phyloP scores from a whole-genome alignment of 179 eudicot species.

The Gypsophila paniculata region DNA sequence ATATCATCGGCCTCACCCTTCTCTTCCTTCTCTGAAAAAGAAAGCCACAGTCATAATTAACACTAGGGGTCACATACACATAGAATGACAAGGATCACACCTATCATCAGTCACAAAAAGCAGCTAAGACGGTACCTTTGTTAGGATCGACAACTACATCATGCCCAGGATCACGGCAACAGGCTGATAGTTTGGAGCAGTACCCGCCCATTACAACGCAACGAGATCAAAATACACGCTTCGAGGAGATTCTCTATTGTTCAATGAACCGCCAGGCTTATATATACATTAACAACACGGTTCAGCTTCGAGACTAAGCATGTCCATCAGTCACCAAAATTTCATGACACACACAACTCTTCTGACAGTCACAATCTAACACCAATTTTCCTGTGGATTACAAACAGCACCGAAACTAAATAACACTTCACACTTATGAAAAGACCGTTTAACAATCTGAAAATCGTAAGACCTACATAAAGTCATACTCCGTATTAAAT shows the following conservation, averaged over 20 bases:
- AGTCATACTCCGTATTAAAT: no score
- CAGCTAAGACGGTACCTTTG: constrained; percentile 28
- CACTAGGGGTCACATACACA: not conserved
- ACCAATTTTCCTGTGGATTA: constrained; percentile 15
- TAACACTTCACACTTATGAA: constrained; percentile 9
- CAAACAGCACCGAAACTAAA: constrained; percentile 10
- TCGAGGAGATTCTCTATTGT: constrained; percentile 15
- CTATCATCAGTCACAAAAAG: not conserved
- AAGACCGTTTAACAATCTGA: no score
- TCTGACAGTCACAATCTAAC: constrained; percentile 5
- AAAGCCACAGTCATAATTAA: not conserved
- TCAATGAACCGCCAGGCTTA: constrained; percentile 15
- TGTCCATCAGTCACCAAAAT: constrained; percentile 23
- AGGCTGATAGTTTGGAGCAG: constrained; percentile 44
- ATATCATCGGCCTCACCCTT: constrained; percentile 49
- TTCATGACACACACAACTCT: constrained; percentile 15
- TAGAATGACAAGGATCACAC: constrained; percentile 1
- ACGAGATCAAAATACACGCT: constrained; percentile 19
- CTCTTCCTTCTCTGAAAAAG: constrained; percentile 54
- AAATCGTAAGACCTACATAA: no score
- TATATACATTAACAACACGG: constrained; percentile 20
- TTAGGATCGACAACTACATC: constrained; percentile 42
- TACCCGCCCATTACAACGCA: constrained; percentile 58
- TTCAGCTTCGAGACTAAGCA: constrained; percentile 15
- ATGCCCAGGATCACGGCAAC: constrained; percentile 51